Base-by-base conservation (phyloP, 306 rosid genomes). In the Hylodesmum podocarpum region DNA sequence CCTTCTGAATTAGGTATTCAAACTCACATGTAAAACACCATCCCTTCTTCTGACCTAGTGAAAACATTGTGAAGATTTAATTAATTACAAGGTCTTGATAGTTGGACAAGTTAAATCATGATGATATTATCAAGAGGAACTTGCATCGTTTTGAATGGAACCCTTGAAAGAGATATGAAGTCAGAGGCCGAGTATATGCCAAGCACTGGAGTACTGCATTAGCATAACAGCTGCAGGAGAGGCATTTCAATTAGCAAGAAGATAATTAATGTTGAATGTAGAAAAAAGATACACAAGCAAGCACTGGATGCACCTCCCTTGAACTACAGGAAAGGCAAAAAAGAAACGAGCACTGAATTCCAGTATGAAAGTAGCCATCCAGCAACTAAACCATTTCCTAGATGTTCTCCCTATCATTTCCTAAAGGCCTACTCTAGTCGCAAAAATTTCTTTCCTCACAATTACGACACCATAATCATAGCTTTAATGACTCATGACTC, bases 1-100 rank as follows among this genome's bases (percentile, higher is more conserved):
- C 92, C 86, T 83, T 89, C 71, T 59, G 82, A 80, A 91, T 83
- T 75, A 91, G 64, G 77, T 65, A 75, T 70, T 91, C 94, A 83
- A 91, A 91, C 87, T 91, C 97, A 73, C 97, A 91, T 15, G 89
- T 75, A 89, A 91, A 91, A 79, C 97, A 91, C 94, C 97, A 89
- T 64, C 89, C 94, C 73, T 86, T 86, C 88, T 87, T 91, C 79
- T 75, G 85, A 81, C 94, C 97, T 91, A 54, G 59, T 50, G n/a
- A 66, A 22, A 74, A 75, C 57, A 79, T 39, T 53, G 53, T 27
- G 58, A 75, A 62, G 79, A 63, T 24, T 75, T 15, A 58, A 81
- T 83, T 72, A 82, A 80, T 51, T 57, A 59, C 58, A 61, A 64
- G 53, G 7, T 31, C 72, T 36, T 8, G 61, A 41, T 51, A 82